Base-by-base conservation (phyloP, 2,329 filamentous ascomycete species). In the Botrytis squamosa region DNA sequence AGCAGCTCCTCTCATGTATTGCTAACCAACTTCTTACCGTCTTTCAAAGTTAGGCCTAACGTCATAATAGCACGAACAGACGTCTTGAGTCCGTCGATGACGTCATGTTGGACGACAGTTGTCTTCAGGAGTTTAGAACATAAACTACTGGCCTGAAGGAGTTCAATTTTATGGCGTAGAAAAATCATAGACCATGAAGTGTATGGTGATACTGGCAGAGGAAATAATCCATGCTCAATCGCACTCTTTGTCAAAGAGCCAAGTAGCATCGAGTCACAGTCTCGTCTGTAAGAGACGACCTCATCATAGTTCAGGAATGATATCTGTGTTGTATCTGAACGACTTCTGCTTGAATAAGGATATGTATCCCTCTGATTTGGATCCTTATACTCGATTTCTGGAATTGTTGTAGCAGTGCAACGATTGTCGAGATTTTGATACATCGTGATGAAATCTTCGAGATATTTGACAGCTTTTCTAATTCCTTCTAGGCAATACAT, bases 201-300 rank as follows among this genome's bases (percentile, higher is more conserved):
- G 16, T 46, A 60, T 42, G 52, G 67, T 20, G 25, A 4, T 59
- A 36, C 9, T 44, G 52, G 38, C 44, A 70, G n/a, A 52, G 66
- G 66, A 59, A 22, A 69, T 7, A 70, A 22, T 4, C 38, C n/a
- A 42, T 59, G 20, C 16, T 7, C 20, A 29, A 64, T 22, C 20
- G 29, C 29, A 29, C 44, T 49, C 40, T 40, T 63, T 5, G n/a
- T 63, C 3, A 71, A 33, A 49, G 42, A 38, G 3, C 69, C 69
- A 63, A 71, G 42, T 14, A 71, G 42, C 69, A 71, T 71, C 10
- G 60, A 62, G 60, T 71, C 69, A 14, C 69, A 71, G 25, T 29
- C 55, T 20, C 36, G 20, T 71, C 59, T 64, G 42, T 71, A 25
- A 22, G 29, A 20, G 18, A 5, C 2, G 18, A 40, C 16, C 2